Base-by-base conservation (phyloP, 2,329 filamentous ascomycete species). In the Aspergillus quadrilineatus region DNA sequence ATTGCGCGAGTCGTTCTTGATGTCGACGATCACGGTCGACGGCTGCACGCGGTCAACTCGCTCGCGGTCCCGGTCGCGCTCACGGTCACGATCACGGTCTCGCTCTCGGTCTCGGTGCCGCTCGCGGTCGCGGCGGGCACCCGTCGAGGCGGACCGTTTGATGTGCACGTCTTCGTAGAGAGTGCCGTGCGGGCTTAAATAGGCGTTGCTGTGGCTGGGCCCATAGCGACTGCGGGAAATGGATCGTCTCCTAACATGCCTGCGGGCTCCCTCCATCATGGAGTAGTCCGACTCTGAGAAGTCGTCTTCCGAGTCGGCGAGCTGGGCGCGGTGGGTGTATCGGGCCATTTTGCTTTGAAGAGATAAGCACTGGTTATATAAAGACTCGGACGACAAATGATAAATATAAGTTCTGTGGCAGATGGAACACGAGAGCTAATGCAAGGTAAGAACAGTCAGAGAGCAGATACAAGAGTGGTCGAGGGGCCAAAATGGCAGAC, bases 221-320 rank as follows among this genome's bases (percentile, higher is more conserved):
- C 52, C 52, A 43, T 52, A 62, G 29, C 66, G 72, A 45, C 63
- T 64, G 32, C 71, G 72, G 26, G 73, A 75, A 41, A 65, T 47
- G 26, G 72, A 74, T 45, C 71, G 72, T 34, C 63, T 65, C 30
- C 65, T 63, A 43, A 68, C 45, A 14, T 58, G 60, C 43, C 58
- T 63, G 39, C 61, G 60, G 65, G 53, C 59, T 45, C 50, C 45
- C 34, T 61, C 66, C 63, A 71, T 63, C 64, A 72, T 65, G 26
- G 71, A 74, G 54, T 69, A 43, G 43, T 75, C 72, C 10, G 71
- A 69, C 57, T 75, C 72, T 28, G 69, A 71, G 51, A 63, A 69
- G 2, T 72, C 71, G 22, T 68, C 65, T 32, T 71, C 69, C 14
- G 68, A 65, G 17, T 69, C 68, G 29, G 60, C 59, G 46, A 61